These are phyloP conservation scores for Dothistroma pini DNA, from an alignment of 2,329 filamentous ascomycete genomes.

Conservation along the genomic window DNA sequence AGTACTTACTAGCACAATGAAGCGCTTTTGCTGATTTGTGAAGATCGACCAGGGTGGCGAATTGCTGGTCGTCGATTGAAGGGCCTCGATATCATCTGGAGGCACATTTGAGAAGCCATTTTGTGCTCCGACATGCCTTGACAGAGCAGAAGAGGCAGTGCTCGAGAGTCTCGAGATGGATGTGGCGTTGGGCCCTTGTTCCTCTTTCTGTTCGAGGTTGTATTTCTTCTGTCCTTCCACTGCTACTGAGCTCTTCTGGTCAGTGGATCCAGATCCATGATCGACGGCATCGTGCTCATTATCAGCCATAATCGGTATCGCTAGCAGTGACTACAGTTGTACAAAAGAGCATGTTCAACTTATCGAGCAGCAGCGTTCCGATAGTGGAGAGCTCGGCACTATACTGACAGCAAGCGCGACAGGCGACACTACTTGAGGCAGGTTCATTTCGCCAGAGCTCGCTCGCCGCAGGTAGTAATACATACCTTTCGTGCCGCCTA, in stretches of 20 bases:
- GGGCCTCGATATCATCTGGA: conserved; percentile 20
- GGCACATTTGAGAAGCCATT: not conserved
- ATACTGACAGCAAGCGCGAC: not conserved
- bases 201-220: not conserved
- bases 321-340: too few relatives aligned
- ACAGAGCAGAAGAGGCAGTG: not conserved
- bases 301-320: not conserved
- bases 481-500: not conserved
- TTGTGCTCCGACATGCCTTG: not conserved
- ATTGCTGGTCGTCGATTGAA: conserved; percentile 16
- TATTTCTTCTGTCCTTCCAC: not conserved
- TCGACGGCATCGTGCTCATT: not conserved
- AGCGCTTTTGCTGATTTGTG: conserved; percentile 40
- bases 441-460: not conserved
- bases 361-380: not conserved
- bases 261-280: not conserved
- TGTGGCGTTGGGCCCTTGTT: not conserved
- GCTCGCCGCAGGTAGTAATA: not conserved
- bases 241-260: not conserved
- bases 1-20: conserved; percentile 40
- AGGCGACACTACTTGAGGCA: not conserved
- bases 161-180: not conserved
- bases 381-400: not conserved
- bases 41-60: conserved; percentile 34
- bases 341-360: not conserved